phyloP scores from a whole-genome alignment of 495 filamentous ascomycete species.

The Neurospora sp. region DNA sequence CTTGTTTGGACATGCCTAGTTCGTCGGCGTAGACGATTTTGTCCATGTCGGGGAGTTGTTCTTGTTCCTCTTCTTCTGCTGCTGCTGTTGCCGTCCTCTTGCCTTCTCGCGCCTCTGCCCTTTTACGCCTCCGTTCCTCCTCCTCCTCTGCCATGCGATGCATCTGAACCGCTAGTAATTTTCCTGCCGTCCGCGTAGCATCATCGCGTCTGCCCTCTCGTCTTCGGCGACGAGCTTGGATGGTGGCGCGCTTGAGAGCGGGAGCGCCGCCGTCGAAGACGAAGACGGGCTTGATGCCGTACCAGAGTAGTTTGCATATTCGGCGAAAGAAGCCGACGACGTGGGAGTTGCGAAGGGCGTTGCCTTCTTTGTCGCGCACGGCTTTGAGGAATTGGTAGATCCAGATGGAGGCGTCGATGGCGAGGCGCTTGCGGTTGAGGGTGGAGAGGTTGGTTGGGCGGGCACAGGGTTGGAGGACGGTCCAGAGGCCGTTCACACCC shows the following conservation, averaged over 20 bases:
- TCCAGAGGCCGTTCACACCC: constrained; percentile 98
- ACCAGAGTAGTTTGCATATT: constrained; percentile 93
- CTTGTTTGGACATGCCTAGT: constrained; percentile 64
- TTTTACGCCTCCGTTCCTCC: constrained; percentile 49
- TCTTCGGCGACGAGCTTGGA: constrained; percentile 63
- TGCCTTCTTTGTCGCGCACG: constrained; percentile 95
- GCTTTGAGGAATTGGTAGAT: constrained; percentile 99
- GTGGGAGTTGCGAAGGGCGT: constrained; percentile 89
- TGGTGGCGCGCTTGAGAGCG: constrained; percentile 81
- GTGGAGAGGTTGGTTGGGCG: constrained; percentile 88
- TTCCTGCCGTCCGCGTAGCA: constrained; percentile 81
- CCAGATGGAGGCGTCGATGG: constrained; percentile 97
- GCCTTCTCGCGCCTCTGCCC: constrained; percentile 11
- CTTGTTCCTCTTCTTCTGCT: constrained; percentile 33
- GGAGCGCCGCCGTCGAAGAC: constrained; percentile 97
- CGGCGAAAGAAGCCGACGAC: constrained; percentile 95
- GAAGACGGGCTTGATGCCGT: constrained; percentile 94
- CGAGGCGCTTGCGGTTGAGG: constrained; percentile 86
- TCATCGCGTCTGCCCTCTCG: constrained; percentile 87
- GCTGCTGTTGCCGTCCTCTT: not conserved
- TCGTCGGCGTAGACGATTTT: constrained; percentile 84
- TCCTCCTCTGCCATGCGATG: constrained; percentile 81
- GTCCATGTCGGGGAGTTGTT: constrained; percentile 48
- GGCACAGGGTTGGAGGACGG: constrained; percentile 83
- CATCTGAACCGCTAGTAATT: constrained; percentile 85